These are phyloP conservation scores for Aspergillus sp. DNA, from an alignment of 2,329 filamentous ascomycete genomes.

Conservation along the genomic window DNA sequence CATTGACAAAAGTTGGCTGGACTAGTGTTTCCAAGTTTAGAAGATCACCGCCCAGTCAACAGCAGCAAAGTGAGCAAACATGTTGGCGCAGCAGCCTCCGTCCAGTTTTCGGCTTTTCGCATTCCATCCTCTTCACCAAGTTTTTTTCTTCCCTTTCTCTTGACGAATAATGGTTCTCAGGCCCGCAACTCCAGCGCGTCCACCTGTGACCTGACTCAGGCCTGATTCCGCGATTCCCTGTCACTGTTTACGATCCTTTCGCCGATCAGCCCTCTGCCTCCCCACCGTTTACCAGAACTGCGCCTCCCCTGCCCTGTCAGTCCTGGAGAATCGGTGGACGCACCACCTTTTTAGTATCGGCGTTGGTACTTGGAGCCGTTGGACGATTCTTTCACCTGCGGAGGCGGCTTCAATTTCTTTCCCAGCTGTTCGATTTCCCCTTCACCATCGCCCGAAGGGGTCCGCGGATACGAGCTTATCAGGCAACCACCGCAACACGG, in stretches of 20 bases:
- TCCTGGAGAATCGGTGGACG: slow-evolving; percentile 14
- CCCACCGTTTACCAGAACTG: slow-evolving; percentile 18
- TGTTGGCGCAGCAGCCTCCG: slow-evolving; percentile 15
- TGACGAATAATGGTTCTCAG: slow-evolving; percentile 3
- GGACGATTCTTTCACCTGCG: background rate
- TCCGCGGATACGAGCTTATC: slow-evolving; percentile 10
- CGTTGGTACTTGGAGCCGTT: background rate
- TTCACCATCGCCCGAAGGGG: slow-evolving; percentile 1
- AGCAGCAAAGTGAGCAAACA: slow-evolving; percentile 22
- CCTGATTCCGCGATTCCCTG: slow-evolving; percentile 5
- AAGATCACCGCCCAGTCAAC: slow-evolving; percentile 11
- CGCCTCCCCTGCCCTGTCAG: slow-evolving; percentile 22
- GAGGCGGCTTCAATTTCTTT: background rate
- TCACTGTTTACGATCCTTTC: slow-evolving; percentile 14
- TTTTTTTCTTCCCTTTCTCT: slow-evolving; percentile 13
- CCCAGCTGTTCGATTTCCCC: background rate
- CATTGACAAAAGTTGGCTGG: background rate
- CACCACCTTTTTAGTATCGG: slow-evolving; percentile 9
- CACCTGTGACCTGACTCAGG: slow-evolving; percentile 2
- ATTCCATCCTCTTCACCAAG: slow-evolving; percentile 13
- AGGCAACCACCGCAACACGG: slow-evolving; percentile 10
- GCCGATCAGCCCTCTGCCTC: slow-evolving; percentile 14
- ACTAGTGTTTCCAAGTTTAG: slow-evolving; percentile 24
- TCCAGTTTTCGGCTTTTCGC: slow-evolving; percentile 15
- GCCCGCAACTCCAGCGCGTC: slow-evolving; percentile 9